Base-by-base conservation (phyloP, 208 protist genomes). In the Borovskyia barvae region DNA sequence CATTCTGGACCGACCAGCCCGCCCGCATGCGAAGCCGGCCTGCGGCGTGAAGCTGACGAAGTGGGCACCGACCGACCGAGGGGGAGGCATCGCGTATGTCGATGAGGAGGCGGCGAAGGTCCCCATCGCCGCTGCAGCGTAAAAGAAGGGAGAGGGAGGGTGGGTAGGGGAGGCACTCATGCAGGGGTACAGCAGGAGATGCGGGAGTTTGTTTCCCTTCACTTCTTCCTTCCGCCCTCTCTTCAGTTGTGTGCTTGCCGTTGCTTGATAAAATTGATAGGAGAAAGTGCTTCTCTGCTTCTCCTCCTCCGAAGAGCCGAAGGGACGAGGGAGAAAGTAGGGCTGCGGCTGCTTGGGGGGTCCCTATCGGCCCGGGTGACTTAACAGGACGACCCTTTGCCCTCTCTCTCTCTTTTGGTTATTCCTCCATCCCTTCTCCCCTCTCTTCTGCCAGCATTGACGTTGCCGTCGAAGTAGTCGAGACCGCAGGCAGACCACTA, bases 21-120 rank as follows among this genome's bases (percentile, higher is more conserved):
- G 82, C 37, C 85, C 80, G 66, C 79, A 83, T 3, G 67, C 64
- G 19, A 72, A 50, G 36, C 77, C 84, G 43, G 66, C 66, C 20
- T 67, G 57, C 14, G 57, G 57, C 4, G 61, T 88, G 19, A 67
- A 72, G 25, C 66, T 82, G 49, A 69, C 63, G 20, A 66, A 67
- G n/a, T 94, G 84, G 83, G 56, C 43, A n/a, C 87, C 87, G n/a
- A 24, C 74, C 0, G 37, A 79, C 56, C 84, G 66, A 59, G 64
- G 65, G 17, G 71, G 84, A 24, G 84, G 84, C 0, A 51, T 67
- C 0, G 63, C 60, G 4, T 85, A 91, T 71, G 66, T 66, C 35
- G 29, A 43, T 12, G 39, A 53, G 61, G 19, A 28, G 28, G 36
- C 41, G 28, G 49, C 56, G 0, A 3, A 7, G n/a, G 11, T 36